Percentiles rank a stretch among this genome's conserved stretches.
Conservation (phyloP, 768 basidiomycete species). For the Tephrocybe sp. region DNA sequence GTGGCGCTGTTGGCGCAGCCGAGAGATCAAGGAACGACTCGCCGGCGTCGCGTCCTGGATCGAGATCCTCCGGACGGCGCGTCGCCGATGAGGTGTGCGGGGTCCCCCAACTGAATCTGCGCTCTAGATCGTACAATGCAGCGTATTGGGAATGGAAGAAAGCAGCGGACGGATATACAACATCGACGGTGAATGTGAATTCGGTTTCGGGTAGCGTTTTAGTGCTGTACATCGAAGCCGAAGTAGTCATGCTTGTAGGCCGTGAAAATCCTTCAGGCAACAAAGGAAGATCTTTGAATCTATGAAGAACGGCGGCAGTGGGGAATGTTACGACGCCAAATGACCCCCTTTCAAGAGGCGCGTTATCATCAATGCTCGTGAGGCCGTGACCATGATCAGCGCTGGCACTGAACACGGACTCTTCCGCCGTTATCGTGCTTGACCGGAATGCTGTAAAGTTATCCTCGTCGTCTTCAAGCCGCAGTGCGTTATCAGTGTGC, state of each 20-base stretch:
- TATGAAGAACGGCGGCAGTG: background rate
- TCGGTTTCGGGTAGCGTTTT: constrained; percentile 5
- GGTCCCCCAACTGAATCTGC: constrained; percentile 2
- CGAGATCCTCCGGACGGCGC: constrained; percentile 7
- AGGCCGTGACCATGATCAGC: background rate
- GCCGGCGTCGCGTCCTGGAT: background rate
- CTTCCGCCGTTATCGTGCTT: background rate
- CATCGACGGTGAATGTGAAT: background rate
- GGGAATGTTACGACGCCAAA: background rate
- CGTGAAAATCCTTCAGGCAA: background rate
- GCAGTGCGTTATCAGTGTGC: background rate
- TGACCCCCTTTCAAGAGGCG: background rate
- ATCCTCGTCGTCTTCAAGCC: background rate
- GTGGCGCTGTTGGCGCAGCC: background rate
- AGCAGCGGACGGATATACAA: background rate
- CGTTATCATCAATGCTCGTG: background rate
- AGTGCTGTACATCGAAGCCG: constrained; percentile 13
- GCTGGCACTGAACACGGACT: background rate
- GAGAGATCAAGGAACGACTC: constrained; percentile 7
- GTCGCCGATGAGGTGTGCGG: constrained; percentile 5
- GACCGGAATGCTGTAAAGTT: background rate
- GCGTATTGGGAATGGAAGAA: background rate
- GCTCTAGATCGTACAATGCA: background rate
- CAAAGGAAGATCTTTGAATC: constrained; percentile 4
- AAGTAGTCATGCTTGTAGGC: constrained; percentile 1